Base-by-base conservation (phyloP, 169 alveolate species). In the Plasmodium blacklocki region DNA sequence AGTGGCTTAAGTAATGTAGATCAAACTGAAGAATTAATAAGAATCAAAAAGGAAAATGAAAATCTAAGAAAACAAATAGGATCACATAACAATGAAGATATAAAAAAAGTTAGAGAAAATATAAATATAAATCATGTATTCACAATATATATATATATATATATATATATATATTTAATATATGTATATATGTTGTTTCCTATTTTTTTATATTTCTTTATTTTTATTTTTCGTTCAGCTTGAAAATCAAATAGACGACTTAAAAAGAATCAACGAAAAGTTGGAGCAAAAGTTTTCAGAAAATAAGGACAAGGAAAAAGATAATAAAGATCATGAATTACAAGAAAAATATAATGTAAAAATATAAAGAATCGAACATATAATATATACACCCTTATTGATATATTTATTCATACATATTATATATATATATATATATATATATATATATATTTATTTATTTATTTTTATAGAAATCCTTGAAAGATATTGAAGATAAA, bases 1-100 rank as follows among this genome's bases (percentile, higher is more conserved):
- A 83, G 91, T 11, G 91, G 83, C 19, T 32, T 83, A 63, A 67
- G 85, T 19, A 83, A 83, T 32, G 91, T 83, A 59, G 83, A 83
- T 73, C 91, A 83, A 68, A 54, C 91, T 2, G 91, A 83, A 39
- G 91, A 83, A 83, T 67, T 83, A 50, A 68, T 83, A 23, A 83
- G 91, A 68, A 74, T 83, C 45, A 67, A 83, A 83, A 83, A 83
- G 62, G 91, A 83, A 68, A 83, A 83, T 60, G 91, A 83, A 58
- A 83, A 83, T 56, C 70, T 83, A 23, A 83, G 59, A 39, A 23
- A 83, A 9, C 58, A 83, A 83, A 47, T 83, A 21, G 76, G 47
- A 21, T 32, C 15, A 56, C 43, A 68, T 23, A 19, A 52, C 49
- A 83, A 50, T 83, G 47, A 83, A 7, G 85, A 83, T 39, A 12